Percentiles rank a stretch among this genome's conserved stretches.
phyloP scores from a whole-genome alignment of 495 filamentous ascomycete genomes.

The Trichocladium uniseriatum region DNA sequence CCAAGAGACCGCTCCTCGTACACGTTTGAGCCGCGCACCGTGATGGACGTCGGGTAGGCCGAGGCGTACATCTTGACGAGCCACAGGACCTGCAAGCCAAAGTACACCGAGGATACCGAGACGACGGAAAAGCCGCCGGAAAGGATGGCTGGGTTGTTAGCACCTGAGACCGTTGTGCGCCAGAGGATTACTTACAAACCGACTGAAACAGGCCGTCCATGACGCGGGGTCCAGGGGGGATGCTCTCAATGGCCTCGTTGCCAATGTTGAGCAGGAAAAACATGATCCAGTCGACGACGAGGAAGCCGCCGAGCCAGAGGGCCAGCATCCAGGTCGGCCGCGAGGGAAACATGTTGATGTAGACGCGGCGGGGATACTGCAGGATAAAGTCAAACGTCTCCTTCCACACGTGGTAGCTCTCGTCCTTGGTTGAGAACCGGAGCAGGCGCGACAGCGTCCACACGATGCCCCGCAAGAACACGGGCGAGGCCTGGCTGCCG shows the following conservation, averaged over 20 bases:
- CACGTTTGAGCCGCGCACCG: slow-evolving; percentile 55
- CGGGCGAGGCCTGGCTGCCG: slow-evolving; percentile 71
- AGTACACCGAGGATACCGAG: slow-evolving; percentile 56
- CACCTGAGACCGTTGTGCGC: not conserved
- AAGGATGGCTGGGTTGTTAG: slow-evolving; percentile 50
- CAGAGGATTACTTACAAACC: slow-evolving; percentile 30
- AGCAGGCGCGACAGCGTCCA: slow-evolving; percentile 48
- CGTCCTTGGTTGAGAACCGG: slow-evolving; percentile 17
- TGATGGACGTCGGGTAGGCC: slow-evolving; percentile 66
- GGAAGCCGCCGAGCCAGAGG: slow-evolving; percentile 59
- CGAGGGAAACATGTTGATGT: slow-evolving; percentile 75
- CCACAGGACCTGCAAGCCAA: slow-evolving; percentile 70
- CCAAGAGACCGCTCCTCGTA: slow-evolving; percentile 62
- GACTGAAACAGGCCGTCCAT: slow-evolving; percentile 82
- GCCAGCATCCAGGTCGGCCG: slow-evolving; percentile 76
- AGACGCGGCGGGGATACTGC: slow-evolving; percentile 70
- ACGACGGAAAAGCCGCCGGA: slow-evolving; percentile 81
- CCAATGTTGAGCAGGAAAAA: slow-evolving; percentile 75
- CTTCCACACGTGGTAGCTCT: slow-evolving; percentile 33
- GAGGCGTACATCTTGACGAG: slow-evolving; percentile 91
- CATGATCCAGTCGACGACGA: slow-evolving; percentile 70
- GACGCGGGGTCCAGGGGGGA: slow-evolving; percentile 51
- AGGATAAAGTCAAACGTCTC: slow-evolving; percentile 74
- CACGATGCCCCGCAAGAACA: slow-evolving; percentile 68
- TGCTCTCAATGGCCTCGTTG: slow-evolving; percentile 50